These are phyloP conservation scores for Starmerella davenportii DNA, from an alignment of 805 yeast species.

Conservation along the genomic window DNA sequence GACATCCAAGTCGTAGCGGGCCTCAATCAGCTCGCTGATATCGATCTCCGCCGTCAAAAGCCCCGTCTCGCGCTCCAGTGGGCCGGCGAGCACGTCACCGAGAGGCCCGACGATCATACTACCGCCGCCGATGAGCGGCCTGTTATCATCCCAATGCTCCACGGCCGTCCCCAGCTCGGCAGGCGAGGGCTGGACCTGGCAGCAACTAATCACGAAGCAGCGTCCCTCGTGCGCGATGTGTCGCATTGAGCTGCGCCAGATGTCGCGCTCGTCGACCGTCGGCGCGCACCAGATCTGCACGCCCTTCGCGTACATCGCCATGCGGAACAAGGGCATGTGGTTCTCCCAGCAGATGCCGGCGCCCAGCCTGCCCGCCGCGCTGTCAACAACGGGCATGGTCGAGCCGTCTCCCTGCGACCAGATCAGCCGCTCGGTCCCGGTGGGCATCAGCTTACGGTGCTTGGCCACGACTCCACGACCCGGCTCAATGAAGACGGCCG, in stretches of 20 bases:
- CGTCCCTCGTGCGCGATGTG: slow-evolving; percentile 30
- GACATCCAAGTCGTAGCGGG: slow-evolving; percentile 29
- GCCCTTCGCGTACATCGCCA: slow-evolving; percentile 29
- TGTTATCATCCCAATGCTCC: slow-evolving; percentile 21
- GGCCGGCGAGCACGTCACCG: slow-evolving; percentile 31
- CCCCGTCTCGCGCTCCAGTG: slow-evolving; percentile 28
- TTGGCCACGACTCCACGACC: slow-evolving; percentile 25
- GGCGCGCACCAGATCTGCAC: slow-evolving; percentile 30
- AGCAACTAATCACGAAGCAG: slow-evolving; percentile 27
- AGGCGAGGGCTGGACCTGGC: slow-evolving; percentile 25
- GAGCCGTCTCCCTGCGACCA: slow-evolving; percentile 35
- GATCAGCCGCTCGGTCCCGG: slow-evolving; percentile 29
- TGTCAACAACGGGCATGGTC: slow-evolving; percentile 26
- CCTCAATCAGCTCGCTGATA: slow-evolving; percentile 24
- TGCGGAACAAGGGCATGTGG: slow-evolving; percentile 27
- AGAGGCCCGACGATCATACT: slow-evolving; percentile 27
- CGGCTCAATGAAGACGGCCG: slow-evolving; percentile 28
- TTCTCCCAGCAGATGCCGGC: slow-evolving; percentile 35
- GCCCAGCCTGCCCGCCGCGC: slow-evolving; percentile 26
- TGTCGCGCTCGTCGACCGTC: slow-evolving; percentile 30
- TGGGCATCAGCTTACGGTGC: slow-evolving; percentile 30
- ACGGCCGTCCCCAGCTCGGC: slow-evolving; percentile 2
- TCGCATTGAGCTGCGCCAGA: slow-evolving; percentile 29
- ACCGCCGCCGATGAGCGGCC: slow-evolving; percentile 28
- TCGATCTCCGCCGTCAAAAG: slow-evolving; percentile 28